These are phyloP conservation scores for Erodium chrysanthum DNA, from an alignment of 441 rosid species.

Conservation along the genomic window DNA sequence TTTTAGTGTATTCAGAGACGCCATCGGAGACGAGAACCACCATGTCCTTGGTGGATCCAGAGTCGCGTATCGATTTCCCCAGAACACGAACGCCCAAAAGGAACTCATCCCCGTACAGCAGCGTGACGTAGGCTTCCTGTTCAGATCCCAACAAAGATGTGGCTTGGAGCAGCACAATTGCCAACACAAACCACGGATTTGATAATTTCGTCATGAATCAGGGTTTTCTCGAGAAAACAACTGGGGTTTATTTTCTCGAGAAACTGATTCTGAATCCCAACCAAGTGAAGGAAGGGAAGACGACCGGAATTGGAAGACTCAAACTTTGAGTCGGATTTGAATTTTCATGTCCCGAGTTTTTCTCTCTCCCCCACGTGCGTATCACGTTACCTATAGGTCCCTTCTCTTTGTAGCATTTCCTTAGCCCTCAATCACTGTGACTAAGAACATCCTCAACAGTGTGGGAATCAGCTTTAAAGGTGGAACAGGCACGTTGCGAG, in stretches of 20 bases:
- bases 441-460: too few species aligned
- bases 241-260: constrained; percentile 20
- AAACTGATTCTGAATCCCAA: neutral
- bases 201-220: constrained; percentile 27
- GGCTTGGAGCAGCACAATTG: constrained; percentile 23
- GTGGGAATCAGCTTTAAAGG: too few species aligned
- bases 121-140: constrained; percentile 64
- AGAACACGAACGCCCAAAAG: constrained; percentile 86
- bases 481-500: too few species aligned
- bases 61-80: constrained; percentile 77
- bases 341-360: too few species aligned
- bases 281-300: neutral
- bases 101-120: constrained; percentile 88
- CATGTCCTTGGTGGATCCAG: constrained; percentile 68
- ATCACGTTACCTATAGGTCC: neutral
- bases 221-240: constrained; percentile 29
- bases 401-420: too few species aligned
- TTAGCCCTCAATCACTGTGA: too few species aligned
- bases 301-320: neutral
- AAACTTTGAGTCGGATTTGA: neutral
- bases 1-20: constrained; percentile 57
- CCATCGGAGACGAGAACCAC: constrained; percentile 92
- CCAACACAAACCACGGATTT: constrained; percentile 15
- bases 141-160: constrained; percentile 27
- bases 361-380: neutral